phyloP scores from a whole-genome alignment of 2,329 filamentous ascomycete genomes.

The Metarhizium brunneum region DNA sequence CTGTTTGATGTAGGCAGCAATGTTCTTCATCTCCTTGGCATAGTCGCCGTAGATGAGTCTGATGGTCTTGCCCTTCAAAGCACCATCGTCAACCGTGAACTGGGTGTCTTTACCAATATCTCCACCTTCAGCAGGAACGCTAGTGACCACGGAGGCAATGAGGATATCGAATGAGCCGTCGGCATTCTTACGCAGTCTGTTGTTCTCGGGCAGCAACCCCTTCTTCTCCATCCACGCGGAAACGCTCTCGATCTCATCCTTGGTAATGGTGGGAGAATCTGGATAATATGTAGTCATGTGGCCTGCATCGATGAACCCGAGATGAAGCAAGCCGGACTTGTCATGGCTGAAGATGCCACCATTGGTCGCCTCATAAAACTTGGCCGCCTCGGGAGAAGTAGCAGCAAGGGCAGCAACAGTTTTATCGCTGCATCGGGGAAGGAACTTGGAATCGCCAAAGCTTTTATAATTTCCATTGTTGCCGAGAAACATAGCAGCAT shows the following conservation, averaged over 20 bases:
- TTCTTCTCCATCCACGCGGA: constrained; percentile 66
- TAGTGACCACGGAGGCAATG: constrained; percentile 59
- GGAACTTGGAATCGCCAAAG: constrained; percentile 77
- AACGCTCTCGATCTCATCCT: constrained; percentile 63
- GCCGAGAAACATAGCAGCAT: constrained; percentile 68
- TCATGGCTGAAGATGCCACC: constrained; percentile 64
- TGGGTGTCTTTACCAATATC: constrained; percentile 59
- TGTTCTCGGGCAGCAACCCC: constrained; percentile 67
- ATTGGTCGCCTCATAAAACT: constrained; percentile 57
- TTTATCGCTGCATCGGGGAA: constrained; percentile 59
- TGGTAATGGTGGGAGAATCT: constrained; percentile 62
- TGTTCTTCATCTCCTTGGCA: constrained; percentile 58
- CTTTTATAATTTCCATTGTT: constrained; percentile 82
- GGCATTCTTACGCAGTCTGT: constrained; percentile 57
- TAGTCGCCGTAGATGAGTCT: constrained; percentile 70
- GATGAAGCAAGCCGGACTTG: constrained; percentile 57
- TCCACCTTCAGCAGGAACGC: constrained; percentile 51
- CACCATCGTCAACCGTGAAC: constrained; percentile 50
- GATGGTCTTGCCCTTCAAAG: constrained; percentile 57
- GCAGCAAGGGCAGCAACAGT: constrained; percentile 56
- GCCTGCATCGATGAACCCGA: constrained; percentile 65
- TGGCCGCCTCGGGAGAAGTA: constrained; percentile 49
- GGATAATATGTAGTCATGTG: constrained; percentile 81
- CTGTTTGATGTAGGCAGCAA: constrained; percentile 57
- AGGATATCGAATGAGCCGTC: constrained; percentile 61